Evolutionary conservation across 257 asterid species (phyloP).

Genomic region (Solanum lignicaule): DNA sequence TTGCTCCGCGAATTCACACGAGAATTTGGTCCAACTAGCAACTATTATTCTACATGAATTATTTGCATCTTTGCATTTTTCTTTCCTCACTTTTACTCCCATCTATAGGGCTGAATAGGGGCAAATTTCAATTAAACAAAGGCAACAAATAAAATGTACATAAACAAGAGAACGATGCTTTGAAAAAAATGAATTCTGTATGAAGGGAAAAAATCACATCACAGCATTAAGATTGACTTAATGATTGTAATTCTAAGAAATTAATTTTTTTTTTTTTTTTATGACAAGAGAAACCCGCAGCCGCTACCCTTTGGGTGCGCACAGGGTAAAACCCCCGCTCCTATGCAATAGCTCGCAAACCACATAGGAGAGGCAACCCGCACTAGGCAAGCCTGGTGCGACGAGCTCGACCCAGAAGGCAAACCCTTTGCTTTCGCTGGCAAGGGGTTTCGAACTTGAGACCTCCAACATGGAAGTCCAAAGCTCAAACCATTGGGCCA

Average conservation of each 20-base stretch:
- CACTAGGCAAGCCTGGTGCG: no score
- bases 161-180: not conserved
- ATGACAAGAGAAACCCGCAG: no score
- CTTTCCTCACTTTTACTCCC: not conserved
- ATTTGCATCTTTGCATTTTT: not conserved
- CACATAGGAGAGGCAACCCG: no score
- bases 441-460: no score
- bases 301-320: no score
- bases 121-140: not conserved
- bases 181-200: not conserved
- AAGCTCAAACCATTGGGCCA: no score
- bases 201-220: not conserved
- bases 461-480: no score
- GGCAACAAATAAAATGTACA: not conserved
- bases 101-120: not conserved
- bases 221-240: not conserved
- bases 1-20: not conserved
- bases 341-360: no score
- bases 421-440: no score
- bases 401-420: no score
- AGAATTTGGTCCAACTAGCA: not conserved
- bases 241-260: not conserved
- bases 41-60: not conserved
- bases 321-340: no score
- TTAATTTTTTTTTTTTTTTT: no score